Conservation (phyloP, 768 basidiomycete genomes). For the Hygrophoropsis aurantiaca region DNA sequence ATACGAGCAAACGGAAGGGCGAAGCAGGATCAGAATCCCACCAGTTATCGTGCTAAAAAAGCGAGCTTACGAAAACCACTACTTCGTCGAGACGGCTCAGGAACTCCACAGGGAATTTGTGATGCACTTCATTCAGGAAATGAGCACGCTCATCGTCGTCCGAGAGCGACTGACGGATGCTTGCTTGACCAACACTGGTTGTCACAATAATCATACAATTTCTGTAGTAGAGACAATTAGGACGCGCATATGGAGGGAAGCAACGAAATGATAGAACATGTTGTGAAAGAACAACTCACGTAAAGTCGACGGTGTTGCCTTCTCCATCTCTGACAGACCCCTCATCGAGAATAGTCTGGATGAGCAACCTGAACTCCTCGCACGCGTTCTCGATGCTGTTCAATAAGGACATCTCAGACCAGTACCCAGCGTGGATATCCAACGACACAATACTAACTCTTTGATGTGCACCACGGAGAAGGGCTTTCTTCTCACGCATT, state of each 20-base stretch:
- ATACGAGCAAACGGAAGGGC: neutral
- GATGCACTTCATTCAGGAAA: conserved; percentile 3
- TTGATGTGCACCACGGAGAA: conserved; percentile 31
- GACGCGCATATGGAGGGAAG: neutral
- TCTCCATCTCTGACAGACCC: conserved; percentile 42
- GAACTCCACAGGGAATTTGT: conserved; percentile 4
- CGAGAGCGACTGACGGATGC: neutral
- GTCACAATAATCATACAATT: conserved; percentile 6
- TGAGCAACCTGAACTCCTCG: conserved; percentile 41
- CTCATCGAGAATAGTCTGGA: conserved; percentile 46
- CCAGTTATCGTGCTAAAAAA: neutral
- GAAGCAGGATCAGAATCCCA: neutral
- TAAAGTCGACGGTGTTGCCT: conserved; percentile 4
- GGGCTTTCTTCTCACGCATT: conserved; percentile 41
- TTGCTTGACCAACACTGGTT: conserved; percentile 5
- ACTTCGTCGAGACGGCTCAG: conserved; percentile 5
- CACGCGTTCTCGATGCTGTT: conserved; percentile 40
- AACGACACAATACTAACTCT: conserved; percentile 6
- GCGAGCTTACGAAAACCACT: conserved; percentile 2
- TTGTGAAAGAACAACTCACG: neutral
- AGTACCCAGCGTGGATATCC: too few relatives aligned
- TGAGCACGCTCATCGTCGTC: conserved; percentile 3
- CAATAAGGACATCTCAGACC: neutral
- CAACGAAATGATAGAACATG: neutral
- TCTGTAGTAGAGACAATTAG: neutral